Base-by-base conservation (phyloP, 352 stramenopile genomes). In the Phytopythium mirpurense region DNA sequence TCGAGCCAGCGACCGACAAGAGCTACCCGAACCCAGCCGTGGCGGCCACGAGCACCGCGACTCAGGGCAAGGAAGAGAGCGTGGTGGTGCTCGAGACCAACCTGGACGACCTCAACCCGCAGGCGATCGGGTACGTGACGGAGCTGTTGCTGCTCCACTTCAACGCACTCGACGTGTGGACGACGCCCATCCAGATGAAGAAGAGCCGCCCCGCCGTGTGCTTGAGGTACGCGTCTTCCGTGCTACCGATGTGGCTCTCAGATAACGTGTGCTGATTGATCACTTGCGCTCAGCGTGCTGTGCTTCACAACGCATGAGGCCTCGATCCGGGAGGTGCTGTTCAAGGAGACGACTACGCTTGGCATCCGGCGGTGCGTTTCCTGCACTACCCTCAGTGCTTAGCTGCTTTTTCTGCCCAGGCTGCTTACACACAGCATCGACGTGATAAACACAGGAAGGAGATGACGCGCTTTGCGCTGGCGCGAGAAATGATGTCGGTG, bases 111-210 rank as follows among this genome's bases (percentile, higher is more conserved):
- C 70, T 96, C 55, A 96, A 92, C 46, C 83, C 83, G 23, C 83
- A 94, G 62, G 70, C 90, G 40, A 65, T 93, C 24, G 86, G 83
- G 26, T 91, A 86, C 60, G 63, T 96, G 6, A 78, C 76, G 15
- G 81, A 92, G 60, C 62, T 66, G 26, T 47, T 96, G 54, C 63
- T 96, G n/a, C 56, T 52, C 19, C 56, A 67, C 9, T 68, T 76
- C 7, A 52, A 68, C n/a, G 87, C 85, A 10, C 62, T 96, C 18
- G 90, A 97, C 55, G 86, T 90, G 46, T 97, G 90, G 90, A 83
- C 86, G 27, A 75, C 81, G 51, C 71, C 83, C 32, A 94, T 96
- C 60, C 74, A 91, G 37, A 97, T 97, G 90, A 97, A 97, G 70
- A 97, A 97, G 66, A 86, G 83, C 26, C 78, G 88, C 0, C 81